phyloP scores from a whole-genome alignment of 345 rosid species.

The Eucalyptus erythrocorys region DNA sequence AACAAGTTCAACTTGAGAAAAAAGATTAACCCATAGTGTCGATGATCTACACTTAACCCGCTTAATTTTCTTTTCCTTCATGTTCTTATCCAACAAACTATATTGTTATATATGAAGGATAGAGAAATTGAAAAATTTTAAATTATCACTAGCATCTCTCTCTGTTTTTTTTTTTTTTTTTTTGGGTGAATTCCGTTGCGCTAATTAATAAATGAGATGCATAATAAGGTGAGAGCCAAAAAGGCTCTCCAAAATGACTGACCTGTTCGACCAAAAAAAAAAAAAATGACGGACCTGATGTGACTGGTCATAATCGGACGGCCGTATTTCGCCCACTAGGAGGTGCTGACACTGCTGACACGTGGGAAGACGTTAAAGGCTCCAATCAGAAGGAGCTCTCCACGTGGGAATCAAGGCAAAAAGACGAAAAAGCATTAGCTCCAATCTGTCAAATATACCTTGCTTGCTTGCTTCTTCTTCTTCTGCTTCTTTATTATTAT shows the following conservation, averaged over 20 bases:
- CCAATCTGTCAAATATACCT: background rate
- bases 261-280: slow-evolving; percentile 10
- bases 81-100: background rate
- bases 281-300: slow-evolving; percentile 20
- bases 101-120: background rate
- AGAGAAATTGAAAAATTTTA: background rate
- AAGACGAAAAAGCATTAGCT: background rate
- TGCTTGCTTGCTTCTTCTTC: background rate
- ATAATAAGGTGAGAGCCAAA: background rate
- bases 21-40: accelerated
- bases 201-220: background rate
- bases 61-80: background rate
- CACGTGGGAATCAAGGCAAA: background rate
- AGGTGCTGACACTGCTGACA: slow-evolving; percentile 11
- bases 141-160: background rate
- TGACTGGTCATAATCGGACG: slow-evolving; percentile 29
- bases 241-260: slow-evolving; percentile 2
- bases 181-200: background rate
- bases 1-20: background rate
- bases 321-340: slow-evolving; percentile 1
- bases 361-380: slow-evolving; percentile 1
- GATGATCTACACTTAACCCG: accelerated
- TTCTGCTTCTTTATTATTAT: too few relatives aligned
- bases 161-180: background rate
- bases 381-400: slow-evolving; percentile 16